A percentile compares a stretch with the other conserved stretches of the same genome.
Evolutionary conservation across 306 rosid genomes (phyloP).

Genomic region (Acacia crassicarpa): DNA sequence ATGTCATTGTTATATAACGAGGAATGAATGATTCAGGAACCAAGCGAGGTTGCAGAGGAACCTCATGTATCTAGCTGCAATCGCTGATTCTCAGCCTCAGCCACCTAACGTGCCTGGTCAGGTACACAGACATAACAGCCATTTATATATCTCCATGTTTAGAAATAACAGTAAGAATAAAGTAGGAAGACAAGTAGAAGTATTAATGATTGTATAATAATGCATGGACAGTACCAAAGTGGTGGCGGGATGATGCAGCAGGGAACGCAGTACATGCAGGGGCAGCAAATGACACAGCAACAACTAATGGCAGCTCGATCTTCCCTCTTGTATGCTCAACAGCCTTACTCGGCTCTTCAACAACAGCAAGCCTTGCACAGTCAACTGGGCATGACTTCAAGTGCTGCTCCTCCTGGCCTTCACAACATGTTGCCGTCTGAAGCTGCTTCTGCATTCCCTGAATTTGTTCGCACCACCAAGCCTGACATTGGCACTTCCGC

Average conservation of each 20-base stretch:
- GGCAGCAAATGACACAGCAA: constrained; percentile 83
- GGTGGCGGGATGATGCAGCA: constrained; percentile 82
- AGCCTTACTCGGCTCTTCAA: constrained; percentile 73
- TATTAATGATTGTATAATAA: too few relatives aligned
- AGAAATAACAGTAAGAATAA: too few relatives aligned
- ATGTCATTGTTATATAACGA: too few relatives aligned
- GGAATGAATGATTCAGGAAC: constrained; percentile 53
- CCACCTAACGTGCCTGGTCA: constrained; percentile 82
- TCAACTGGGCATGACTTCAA: background rate
- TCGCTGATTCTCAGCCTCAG: constrained; percentile 99
- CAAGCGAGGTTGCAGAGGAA: constrained; percentile 96
- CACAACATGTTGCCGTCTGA: constrained; percentile 6
- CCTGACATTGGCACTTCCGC: background rate
- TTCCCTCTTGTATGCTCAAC: constrained; percentile 82
- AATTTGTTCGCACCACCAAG: background rate
- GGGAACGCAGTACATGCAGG: constrained; percentile 92
- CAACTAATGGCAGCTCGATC: constrained; percentile 91
- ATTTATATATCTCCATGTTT: too few relatives aligned
- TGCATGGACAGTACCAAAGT: constrained; percentile 56
- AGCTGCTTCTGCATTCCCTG: background rate
- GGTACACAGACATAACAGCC: constrained; percentile 43
- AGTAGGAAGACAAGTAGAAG: too few relatives aligned
- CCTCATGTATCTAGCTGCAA: constrained; percentile 98
- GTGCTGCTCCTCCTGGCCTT: background rate
- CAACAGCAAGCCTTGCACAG: constrained; percentile 44